These are phyloP conservation scores for Botryotinia convoluta DNA, from an alignment of 2,329 filamentous ascomycete species.

Conservation along the genomic window DNA sequence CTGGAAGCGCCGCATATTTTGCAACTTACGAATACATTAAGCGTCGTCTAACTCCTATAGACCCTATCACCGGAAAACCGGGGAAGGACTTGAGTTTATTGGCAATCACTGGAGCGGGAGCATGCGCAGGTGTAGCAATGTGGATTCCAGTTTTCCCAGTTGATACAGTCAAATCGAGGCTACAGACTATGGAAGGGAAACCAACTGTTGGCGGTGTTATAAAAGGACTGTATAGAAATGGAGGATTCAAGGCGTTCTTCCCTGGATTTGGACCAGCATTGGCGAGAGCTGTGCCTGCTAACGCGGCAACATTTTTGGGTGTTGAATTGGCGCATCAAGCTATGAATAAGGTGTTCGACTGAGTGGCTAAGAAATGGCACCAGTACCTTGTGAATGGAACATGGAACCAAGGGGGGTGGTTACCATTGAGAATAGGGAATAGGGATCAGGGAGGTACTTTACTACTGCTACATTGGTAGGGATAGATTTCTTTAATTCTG, in stretches of 20 bases:
- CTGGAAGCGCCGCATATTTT: constrained; percentile 92
- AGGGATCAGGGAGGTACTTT: too few relatives aligned
- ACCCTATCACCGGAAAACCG: constrained; percentile 68
- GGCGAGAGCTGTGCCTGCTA: constrained; percentile 89
- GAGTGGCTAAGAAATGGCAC: not conserved
- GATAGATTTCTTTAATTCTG: constrained; percentile 1
- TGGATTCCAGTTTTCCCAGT: constrained; percentile 99
- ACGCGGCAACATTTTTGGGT: constrained; percentile 90
- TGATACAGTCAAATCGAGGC: constrained; percentile 90
- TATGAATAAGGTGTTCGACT: constrained; percentile 72
- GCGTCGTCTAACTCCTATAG: constrained; percentile 77
- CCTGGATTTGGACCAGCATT: constrained; percentile 92
- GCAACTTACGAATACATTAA: constrained; percentile 97
- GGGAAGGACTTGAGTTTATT: constrained; percentile 75
- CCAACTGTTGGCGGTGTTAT: constrained; percentile 79
- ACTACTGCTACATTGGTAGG: not conserved
- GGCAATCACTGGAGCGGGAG: constrained; percentile 83
- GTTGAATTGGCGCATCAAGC: constrained; percentile 81
- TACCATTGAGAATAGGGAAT: not conserved
- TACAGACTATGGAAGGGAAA: constrained; percentile 88
- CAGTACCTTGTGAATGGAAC: not conserved
- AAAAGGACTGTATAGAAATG: constrained; percentile 74
- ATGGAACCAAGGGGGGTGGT: not conserved
- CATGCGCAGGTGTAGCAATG: constrained; percentile 92
- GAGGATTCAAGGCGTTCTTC: constrained; percentile 91